Evolutionary conservation across 345 rosid species (phyloP).

Genomic region (Salix viminalis): DNA sequence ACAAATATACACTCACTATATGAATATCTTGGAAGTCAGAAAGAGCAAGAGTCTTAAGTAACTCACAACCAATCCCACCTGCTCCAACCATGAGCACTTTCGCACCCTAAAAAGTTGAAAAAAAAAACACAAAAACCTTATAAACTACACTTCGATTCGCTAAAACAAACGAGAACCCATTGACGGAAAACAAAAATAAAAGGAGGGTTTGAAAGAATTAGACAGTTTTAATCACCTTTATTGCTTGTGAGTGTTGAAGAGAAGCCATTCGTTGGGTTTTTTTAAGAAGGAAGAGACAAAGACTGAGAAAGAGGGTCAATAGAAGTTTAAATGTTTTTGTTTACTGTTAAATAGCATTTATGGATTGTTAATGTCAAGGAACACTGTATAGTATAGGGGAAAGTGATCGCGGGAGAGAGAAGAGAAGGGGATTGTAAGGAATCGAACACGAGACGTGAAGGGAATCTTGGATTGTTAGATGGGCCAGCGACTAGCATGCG

Average conservation of each 20-base stretch:
- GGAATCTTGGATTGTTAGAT: constrained; percentile 1
- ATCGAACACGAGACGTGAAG: constrained; percentile 41
- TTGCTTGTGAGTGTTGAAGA: constrained; percentile 39
- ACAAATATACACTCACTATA: constrained; percentile 55
- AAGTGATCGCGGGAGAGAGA: constrained; percentile 2
- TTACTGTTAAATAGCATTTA: background rate
- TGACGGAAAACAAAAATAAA: background rate
- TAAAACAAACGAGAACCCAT: background rate
- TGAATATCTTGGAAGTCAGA: constrained; percentile 90
- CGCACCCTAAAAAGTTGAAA: constrained; percentile 51
- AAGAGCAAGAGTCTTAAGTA: constrained; percentile 91
- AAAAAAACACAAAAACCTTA: constrained; percentile 9
- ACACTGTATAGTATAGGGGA: background rate
- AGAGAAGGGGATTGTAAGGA: constrained; percentile 19
- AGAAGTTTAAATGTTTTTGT: background rate
- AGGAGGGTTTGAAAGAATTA: background rate
- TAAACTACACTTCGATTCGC: background rate
- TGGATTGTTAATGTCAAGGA: background rate
- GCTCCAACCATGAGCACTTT: constrained; percentile 99
- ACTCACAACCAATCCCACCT: constrained; percentile 98
- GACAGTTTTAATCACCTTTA: constrained; percentile 41
- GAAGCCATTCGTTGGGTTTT: constrained; percentile 42
- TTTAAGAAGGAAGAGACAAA: background rate
- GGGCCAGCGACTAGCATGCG: background rate
- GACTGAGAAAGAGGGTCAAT: background rate